Percentiles rank a stretch among this genome's conserved stretches.
Evolutionary conservation across 202 grass and related monocot species (phyloP).

Genomic region (Musa balbisiana): DNA sequence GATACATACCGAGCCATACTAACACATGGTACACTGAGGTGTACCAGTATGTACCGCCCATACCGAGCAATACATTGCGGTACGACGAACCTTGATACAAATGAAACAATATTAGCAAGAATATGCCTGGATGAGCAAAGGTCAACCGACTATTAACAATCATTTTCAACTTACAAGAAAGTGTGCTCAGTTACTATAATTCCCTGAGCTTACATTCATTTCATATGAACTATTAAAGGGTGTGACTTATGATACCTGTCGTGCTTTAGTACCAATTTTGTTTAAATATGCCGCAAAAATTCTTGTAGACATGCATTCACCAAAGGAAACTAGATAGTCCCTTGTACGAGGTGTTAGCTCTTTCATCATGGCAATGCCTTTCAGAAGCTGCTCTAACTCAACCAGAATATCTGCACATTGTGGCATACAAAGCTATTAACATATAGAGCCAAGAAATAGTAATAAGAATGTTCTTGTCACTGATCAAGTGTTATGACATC

Average conservation of each 20-base stretch:
- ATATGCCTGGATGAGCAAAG: too few relatives aligned
- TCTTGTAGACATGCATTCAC: conserved; percentile 85
- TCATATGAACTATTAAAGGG: neutral
- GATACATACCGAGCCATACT: too few relatives aligned
- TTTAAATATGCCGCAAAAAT: conserved; percentile 93
- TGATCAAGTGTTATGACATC: neutral
- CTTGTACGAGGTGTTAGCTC: conserved; percentile 71
- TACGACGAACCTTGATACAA: too few relatives aligned
- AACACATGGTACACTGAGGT: too few relatives aligned
- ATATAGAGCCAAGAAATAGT: neutral
- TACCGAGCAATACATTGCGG: too few relatives aligned
- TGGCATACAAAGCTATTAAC: neutral
- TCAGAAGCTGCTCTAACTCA: conserved; percentile 87
- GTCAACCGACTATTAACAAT: too few relatives aligned
- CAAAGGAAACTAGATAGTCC: conserved; percentile 89
- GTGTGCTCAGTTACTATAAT: neutral
- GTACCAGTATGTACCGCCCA: too few relatives aligned
- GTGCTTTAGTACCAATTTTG: conserved; percentile 69
- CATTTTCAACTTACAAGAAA: too few relatives aligned
- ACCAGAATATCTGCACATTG: conserved; percentile 48
- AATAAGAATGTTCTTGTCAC: neutral
- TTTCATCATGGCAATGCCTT: conserved; percentile 97
- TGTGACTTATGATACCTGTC: conserved; percentile 34
- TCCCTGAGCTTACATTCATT: neutral
- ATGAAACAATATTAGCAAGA: too few relatives aligned